Conservation (phyloP, 805 yeast genomes). For the Suhomyces pyralidae region DNA sequence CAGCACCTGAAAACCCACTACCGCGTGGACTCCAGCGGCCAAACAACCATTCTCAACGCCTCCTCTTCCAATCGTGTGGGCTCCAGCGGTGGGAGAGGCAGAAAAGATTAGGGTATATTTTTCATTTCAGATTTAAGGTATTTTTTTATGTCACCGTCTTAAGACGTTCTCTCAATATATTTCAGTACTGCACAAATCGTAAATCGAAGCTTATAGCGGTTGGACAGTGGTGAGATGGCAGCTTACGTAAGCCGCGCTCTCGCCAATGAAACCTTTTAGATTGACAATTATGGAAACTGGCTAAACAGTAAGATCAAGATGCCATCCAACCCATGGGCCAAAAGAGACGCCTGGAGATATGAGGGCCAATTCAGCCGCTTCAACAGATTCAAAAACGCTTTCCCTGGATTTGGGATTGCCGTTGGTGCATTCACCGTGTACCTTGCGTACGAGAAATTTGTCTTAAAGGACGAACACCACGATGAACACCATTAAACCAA, state of each 20-base stretch:
- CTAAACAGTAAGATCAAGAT: constrained; percentile 43
- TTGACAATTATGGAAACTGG: constrained; percentile 1
- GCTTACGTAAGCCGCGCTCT: constrained; percentile 2
- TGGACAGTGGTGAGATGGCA: background rate
- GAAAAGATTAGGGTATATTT: background rate
- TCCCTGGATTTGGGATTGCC: constrained; percentile 82
- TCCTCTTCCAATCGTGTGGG: background rate
- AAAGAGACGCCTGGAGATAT: constrained; percentile 89
- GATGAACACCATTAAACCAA: constrained; percentile 17
- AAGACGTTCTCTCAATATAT: background rate
- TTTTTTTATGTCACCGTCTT: background rate
- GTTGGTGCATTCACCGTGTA: constrained; percentile 69
- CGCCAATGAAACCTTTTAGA: constrained; percentile 5
- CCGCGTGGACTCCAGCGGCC: constrained; percentile 8
- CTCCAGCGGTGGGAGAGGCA: background rate
- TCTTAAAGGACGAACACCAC: constrained; percentile 30
- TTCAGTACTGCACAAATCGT: background rate
- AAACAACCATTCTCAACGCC: constrained; percentile 8
- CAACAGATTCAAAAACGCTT: constrained; percentile 64
- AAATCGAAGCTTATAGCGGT: too few species aligned
- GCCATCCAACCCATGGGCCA: constrained; percentile 28
- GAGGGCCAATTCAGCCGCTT: constrained; percentile 74
- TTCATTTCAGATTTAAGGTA: background rate
- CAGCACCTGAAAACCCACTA: constrained; percentile 43
- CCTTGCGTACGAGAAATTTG: constrained; percentile 57